phyloP scores from a whole-genome alignment of 2,329 filamentous ascomycete species.

The Coniochaeta prunicola region DNA sequence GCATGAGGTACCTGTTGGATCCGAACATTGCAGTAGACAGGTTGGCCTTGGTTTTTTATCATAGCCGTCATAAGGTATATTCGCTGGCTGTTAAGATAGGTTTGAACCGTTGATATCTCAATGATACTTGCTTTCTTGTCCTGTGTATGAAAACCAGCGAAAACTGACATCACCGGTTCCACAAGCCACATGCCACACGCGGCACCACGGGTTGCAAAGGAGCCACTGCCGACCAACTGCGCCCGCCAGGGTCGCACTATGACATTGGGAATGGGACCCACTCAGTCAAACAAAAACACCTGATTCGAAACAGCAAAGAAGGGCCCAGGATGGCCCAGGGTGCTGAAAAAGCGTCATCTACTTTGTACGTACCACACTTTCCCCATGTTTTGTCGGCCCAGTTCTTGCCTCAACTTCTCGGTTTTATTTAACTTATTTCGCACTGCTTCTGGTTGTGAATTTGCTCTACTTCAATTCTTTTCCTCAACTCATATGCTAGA shows the following conservation, averaged over 20 bases:
- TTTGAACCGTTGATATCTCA: not conserved
- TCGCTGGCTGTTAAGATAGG: not conserved
- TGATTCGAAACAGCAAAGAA: not conserved
- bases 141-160: not conserved
- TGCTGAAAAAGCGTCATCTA: not conserved
- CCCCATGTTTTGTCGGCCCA: not conserved
- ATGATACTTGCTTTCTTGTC: not conserved
- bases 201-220: not conserved
- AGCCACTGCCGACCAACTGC: not conserved
- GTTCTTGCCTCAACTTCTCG: not conserved
- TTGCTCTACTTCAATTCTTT: not conserved
- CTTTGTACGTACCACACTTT: too few species aligned
- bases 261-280: not conserved
- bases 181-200: not conserved
- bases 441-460: not conserved
- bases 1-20: too few species aligned
- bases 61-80: not conserved
- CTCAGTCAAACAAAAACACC: not conserved
- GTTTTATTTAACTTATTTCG: not conserved
- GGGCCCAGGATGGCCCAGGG: not conserved
- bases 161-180: not conserved
- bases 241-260: not conserved
- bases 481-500: too few species aligned
- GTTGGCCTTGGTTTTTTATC: not conserved
- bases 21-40: too few species aligned